phyloP scores from a whole-genome alignment of 495 filamentous ascomycete genomes.

The Penicillium turbatum region DNA sequence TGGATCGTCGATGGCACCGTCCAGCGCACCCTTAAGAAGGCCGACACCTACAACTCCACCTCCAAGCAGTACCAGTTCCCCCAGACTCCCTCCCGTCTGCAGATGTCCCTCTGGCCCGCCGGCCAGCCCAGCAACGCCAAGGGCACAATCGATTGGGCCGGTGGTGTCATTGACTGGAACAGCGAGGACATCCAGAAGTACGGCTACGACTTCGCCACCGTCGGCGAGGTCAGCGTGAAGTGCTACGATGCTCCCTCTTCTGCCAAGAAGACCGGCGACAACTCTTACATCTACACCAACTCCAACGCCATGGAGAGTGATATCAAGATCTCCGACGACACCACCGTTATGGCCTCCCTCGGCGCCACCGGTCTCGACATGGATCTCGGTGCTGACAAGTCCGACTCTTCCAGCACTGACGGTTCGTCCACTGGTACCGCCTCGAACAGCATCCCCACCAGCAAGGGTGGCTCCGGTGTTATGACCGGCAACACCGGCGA shows the following conservation, averaged over 20 bases:
- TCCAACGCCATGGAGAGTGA: constrained; percentile 65
- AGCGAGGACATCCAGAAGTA: constrained; percentile 70
- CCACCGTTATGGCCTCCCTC: constrained; percentile 75
- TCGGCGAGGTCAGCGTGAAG: constrained; percentile 70
- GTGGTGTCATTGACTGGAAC: constrained; percentile 86
- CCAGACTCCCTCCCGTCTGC: constrained; percentile 88
- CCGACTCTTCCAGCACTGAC: constrained; percentile 8
- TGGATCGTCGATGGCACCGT: constrained; percentile 82
- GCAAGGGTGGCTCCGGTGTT: constrained; percentile 31
- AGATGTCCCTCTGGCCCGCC: constrained; percentile 95
- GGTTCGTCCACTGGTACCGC: constrained; percentile 15
- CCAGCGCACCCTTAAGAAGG: constrained; percentile 67
- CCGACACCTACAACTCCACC: constrained; percentile 80
- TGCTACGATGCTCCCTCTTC: constrained; percentile 75
- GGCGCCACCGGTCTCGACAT: constrained; percentile 73
- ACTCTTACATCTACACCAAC: constrained; percentile 73
- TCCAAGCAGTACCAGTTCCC: constrained; percentile 81
- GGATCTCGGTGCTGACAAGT: constrained; percentile 36
- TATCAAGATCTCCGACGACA: constrained; percentile 67
- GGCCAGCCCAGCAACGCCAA: constrained; percentile 71
- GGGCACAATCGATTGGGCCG: constrained; percentile 90
- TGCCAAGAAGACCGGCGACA: constrained; percentile 54
- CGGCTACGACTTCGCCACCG: constrained; percentile 85
- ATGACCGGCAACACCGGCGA: constrained; percentile 14
- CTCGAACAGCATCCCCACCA: constrained; percentile 36